Base-by-base conservation (phyloP, 768 basidiomycete species). In the Lactarius evosmus region DNA sequence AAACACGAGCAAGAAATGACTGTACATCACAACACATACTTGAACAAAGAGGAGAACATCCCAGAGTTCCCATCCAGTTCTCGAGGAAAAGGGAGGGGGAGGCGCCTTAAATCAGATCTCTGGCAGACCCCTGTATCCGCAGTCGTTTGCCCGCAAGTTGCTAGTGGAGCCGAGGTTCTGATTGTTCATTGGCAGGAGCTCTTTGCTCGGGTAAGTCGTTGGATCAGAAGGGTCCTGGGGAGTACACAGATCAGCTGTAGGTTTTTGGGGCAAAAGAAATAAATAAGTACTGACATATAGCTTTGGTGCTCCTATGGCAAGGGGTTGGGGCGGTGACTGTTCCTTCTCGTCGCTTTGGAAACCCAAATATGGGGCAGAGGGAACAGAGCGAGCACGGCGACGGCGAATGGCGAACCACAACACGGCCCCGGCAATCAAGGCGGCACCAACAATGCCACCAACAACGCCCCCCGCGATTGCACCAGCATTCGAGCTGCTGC, bases 401-500 rank as follows among this genome's bases (percentile, higher is more conserved):
- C 66, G 75, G 41, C 54, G 72, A 41, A 67, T 70, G 30, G 73
- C 65, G 65, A 79, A 77, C 77, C 80, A 85, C 56, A 78, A 67
- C 7, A 74, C 46, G 8, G 69, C 65, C 2, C 72, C 80, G 4
- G 69, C 78, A 14, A 85, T 73, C 51, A 82, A 66, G 14, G 76
- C 79, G 22, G 83, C 61, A n/a, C 72, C 77, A 30, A 82, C 76
- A 0, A 87, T 61, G n/a, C 81, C 84, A 6, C 84, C 84, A 9
- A 86, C 76, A 7, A 83, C 82, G 17, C 87, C 86, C 44, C 87
- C 87, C 0, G 82, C 84, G 36, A 88, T 86, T n/a, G 83, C 83
- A 1, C 85, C 85, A 1, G 82, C 78, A 66, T 83, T 74, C 25
- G 65, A 61, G 29, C 6, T 38, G 25, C 51, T 17, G 14, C 36